These are phyloP conservation scores for Stachybotrys elegans DNA, from an alignment of 2,329 filamentous ascomycete species.

Conservation along the genomic window DNA sequence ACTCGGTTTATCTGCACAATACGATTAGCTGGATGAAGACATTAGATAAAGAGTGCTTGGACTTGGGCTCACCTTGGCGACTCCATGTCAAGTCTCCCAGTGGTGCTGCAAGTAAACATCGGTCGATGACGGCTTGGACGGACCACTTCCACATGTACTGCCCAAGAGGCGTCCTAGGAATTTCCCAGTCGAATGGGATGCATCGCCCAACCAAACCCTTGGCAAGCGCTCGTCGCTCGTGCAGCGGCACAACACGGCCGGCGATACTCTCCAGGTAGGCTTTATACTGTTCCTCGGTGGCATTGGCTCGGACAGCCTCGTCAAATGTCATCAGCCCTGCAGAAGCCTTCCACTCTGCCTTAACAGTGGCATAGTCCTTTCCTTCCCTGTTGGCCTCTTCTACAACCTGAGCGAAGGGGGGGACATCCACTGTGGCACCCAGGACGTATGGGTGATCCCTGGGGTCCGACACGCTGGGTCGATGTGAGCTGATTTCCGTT, in stretches of 20 bases:
- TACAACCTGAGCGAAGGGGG: not conserved
- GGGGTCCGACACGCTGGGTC: conserved; percentile 21
- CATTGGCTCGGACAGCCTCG: conserved; percentile 24
- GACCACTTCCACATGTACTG: conserved; percentile 28
- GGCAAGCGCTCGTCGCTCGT: conserved; percentile 13
- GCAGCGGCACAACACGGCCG: conserved; percentile 9
- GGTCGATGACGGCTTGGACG: conserved; percentile 25
- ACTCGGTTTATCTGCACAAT: not conserved
- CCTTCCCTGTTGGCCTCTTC: conserved; percentile 18
- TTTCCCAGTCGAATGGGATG: conserved; percentile 29
- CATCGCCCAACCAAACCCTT: conserved; percentile 16
- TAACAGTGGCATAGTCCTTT: conserved; percentile 18
- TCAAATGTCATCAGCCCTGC: conserved; percentile 27
- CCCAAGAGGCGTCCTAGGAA: conserved; percentile 24
- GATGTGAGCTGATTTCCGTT: no score
- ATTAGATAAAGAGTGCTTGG: no score
- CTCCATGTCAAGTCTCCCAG: conserved; percentile 32
- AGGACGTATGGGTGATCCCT: conserved; percentile 33
- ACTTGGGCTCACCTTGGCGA: conserved; percentile 26
- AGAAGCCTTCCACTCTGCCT: conserved; percentile 24
- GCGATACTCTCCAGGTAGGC: conserved; percentile 13
- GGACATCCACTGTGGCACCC: conserved; percentile 22
- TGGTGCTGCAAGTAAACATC: conserved; percentile 27
- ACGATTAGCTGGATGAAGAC: no score
- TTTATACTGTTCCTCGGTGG: conserved; percentile 18